Conservation (phyloP, 2,329 filamentous ascomycete species). For the Aphanoascus verrucosus region DNA sequence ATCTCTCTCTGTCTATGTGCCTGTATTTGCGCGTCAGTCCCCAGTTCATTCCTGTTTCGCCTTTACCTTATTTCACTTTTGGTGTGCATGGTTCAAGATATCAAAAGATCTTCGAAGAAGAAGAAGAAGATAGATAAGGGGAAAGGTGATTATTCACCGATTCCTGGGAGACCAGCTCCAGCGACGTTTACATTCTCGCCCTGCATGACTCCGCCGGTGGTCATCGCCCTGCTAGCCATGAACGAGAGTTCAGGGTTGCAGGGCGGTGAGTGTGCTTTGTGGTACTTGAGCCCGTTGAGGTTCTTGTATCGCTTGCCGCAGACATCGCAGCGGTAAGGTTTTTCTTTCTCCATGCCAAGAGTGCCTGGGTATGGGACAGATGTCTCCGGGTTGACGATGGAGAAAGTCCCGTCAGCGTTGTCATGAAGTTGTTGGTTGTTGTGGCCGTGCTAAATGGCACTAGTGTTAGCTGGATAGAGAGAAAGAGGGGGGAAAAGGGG, state of each 20-base stretch:
- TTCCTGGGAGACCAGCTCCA: constrained; percentile 39
- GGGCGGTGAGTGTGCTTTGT: constrained; percentile 72
- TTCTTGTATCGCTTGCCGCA: constrained; percentile 99
- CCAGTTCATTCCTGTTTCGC: constrained; percentile 1
- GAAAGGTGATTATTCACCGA: constrained; percentile 28
- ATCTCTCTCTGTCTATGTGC: not conserved
- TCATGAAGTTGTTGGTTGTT: constrained; percentile 94
- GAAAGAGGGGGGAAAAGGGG: constrained; percentile 3
- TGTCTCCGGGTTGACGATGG: constrained; percentile 93
- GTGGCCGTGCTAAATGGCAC: constrained; percentile 60
- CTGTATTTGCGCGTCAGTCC: not conserved
- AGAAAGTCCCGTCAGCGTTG: constrained; percentile 94
- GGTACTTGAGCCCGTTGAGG: constrained; percentile 93
- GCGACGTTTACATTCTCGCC: constrained; percentile 40
- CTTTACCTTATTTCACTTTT: not conserved
- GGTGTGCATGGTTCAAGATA: too few species aligned
- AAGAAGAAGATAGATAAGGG: not conserved
- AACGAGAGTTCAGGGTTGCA: constrained; percentile 75
- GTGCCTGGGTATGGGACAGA: constrained; percentile 90
- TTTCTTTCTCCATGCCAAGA: constrained; percentile 99
- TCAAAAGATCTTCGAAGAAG: not conserved
- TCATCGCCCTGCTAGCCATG: constrained; percentile 36
- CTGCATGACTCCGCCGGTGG: constrained; percentile 36
- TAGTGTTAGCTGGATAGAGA: constrained; percentile 16
- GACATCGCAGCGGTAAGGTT: constrained; percentile 92